Base-by-base conservation (phyloP, 2,329 filamentous ascomycete genomes). In the Thielaviopsis punctulata region DNA sequence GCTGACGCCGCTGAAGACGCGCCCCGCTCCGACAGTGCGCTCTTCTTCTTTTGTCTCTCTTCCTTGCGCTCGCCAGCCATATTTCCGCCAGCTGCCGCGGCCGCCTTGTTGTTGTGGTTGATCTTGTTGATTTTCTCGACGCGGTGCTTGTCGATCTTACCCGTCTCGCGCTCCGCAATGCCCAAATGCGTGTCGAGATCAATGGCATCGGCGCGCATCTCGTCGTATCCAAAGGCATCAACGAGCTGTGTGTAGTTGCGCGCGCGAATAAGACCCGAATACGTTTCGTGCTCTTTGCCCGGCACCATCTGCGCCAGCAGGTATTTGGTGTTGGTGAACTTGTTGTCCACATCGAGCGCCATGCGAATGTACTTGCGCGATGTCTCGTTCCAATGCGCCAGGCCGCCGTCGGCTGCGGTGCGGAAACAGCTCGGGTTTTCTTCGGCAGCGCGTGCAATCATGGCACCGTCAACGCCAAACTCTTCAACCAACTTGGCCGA, bases 361-460 rank as follows among this genome's bases (percentile, higher is more conserved):
- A 75, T 75, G 56, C 76, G 75, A 57, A 96, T 63, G 63, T 95
- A 96, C 57, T 81, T 74, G 57, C 78, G 74, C 2, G 85, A 84
- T 1, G 94, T 80, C 48, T 90, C 81, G 55, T 73, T 69, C 90
- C 90, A 96, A 1, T 75, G 70, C 0, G 78, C 74, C 30, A 81
- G 62, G 1, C 86, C 87, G 10, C 87, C 88, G 41, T 86, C 76
- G 1, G 72, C 75, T 36, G 75, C 67, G 1, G 74, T 64, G 39
- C 84, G 76, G 70, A 98, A 98, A 61, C 85, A 89, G 58, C 86
- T 93, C 2, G 88, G 79, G 62, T 98, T 98, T 57, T 82, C 78
- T 69, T 98, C 92, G 1, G 92, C 92, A 3, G 86, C 77, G 2
- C 87, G 92, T 9, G 92, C 92, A 60, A 98, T 96, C 92, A 98